phyloP scores from a whole-genome alignment of 176 grass and related monocot genomes.

The Canna indica region DNA sequence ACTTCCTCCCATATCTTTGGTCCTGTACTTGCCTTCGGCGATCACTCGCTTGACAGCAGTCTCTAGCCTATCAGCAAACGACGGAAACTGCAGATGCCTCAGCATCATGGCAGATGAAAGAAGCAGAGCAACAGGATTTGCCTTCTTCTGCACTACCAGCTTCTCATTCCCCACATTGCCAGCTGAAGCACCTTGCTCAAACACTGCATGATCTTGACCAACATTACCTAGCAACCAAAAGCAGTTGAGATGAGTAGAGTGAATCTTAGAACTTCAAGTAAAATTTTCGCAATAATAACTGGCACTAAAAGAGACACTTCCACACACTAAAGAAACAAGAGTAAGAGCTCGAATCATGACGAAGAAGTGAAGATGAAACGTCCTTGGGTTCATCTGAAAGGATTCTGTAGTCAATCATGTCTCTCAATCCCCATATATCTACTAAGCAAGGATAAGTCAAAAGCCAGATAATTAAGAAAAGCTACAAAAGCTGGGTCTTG shows the following conservation, averaged over 20 bases:
- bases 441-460: no score
- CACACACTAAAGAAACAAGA: no score
- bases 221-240: conserved; percentile 55
- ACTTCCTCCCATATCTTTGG: conserved; percentile 79
- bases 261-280: background rate
- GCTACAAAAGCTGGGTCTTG: no score
- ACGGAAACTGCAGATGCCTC: conserved; percentile 84
- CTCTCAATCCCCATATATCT: no score
- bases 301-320: background rate
- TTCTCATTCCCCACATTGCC: conserved; percentile 93
- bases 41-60: conserved; percentile 73
- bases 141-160: conserved; percentile 58
- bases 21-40: conserved; percentile 66
- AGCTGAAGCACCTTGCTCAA: conserved; percentile 83
- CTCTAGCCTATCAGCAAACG: conserved; percentile 72
- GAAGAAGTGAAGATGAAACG: no score
- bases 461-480: no score
- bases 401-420: no score
- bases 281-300: background rate
- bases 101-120: conserved; percentile 97
- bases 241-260: background rate
- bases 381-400: no score
- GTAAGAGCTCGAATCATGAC: no score
- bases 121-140: conserved; percentile 77
- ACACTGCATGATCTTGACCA: conserved; percentile 68